phyloP scores from a whole-genome alignment of 352 stramenopile genomes.

The Pythium biforme region DNA sequence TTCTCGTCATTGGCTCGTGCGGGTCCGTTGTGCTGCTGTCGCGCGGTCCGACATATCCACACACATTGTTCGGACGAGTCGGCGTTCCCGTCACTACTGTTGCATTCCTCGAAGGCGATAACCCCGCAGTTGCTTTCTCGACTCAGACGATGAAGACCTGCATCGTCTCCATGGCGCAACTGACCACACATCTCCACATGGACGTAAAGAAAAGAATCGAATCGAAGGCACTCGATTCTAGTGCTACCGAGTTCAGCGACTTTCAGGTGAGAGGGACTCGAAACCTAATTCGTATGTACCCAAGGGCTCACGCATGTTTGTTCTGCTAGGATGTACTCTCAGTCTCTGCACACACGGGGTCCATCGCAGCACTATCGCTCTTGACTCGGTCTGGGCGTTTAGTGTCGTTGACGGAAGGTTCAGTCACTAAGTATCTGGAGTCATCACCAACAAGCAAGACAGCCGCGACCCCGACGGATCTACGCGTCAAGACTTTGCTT shows the following conservation, averaged over 20 bases:
- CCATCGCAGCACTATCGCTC: background rate
- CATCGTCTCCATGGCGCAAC: background rate
- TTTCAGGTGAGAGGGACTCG: background rate
- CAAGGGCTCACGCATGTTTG: background rate
- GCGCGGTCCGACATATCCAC: background rate
- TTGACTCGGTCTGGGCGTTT: slow-evolving; percentile 11
- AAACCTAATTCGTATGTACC: background rate
- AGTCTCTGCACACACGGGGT: background rate
- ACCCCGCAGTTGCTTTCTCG: background rate
- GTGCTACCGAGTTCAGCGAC: background rate
- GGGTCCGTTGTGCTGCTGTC: slow-evolving; percentile 9
- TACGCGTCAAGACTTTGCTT: slow-evolving; percentile 17
- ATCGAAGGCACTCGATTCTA: background rate
- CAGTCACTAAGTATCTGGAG: background rate
- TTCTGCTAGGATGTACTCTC: background rate
- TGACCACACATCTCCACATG: slow-evolving; percentile 2
- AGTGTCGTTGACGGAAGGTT: background rate
- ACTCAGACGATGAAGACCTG: background rate
- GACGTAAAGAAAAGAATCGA: background rate
- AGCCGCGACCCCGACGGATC: background rate
- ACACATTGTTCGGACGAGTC: background rate
- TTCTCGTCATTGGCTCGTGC: slow-evolving; percentile 9
- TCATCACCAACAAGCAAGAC: background rate
- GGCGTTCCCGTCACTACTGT: background rate
- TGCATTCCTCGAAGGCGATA: background rate